Base-by-base conservation (phyloP, 1,284 basidiomycete species). In the Neonothopanus nambi region DNA sequence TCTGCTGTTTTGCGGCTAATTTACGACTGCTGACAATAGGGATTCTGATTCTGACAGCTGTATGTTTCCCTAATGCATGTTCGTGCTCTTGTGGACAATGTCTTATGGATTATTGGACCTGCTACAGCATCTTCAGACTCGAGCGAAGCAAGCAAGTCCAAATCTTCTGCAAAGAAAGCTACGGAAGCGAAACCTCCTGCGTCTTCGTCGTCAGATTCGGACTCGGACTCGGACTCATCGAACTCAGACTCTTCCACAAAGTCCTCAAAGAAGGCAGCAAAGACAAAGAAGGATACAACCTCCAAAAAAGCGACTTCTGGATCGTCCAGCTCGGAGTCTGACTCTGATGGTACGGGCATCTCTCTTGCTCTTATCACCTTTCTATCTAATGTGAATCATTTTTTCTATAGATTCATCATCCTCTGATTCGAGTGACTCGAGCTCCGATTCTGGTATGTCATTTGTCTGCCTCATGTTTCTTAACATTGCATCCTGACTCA, bases 201-300 rank as follows among this genome's bases (percentile, higher is more conserved):
- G 23, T 36, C 38, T 28, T 35, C 51, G 12, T 26, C 45, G 15
- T 49, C 54, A 15, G 13, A 17, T 13, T 63, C 57, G 23, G 36
- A 37, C 42, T 51, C 51, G 2, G 12, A 40, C 18, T 49, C 48
- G 5, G 37, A 45, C 23, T 62, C 60, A n/a, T 60, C 57, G 26
- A 48, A 48, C 43, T 60, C 61, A 8, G 50, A 52, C 26, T 55
- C 57, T n/a, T 49, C 45, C 15, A 28, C 55, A 20, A 47, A 39
- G 15, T 40, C 52, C 5, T 36, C 49, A 20, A 54, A 58, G 42
- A 61, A 61, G 28, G 28, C 33, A 42, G 26, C 45, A 8, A 21
- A 4, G 23, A 20, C 11, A 36, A 30, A 51, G 20, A 45, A 57
- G n/a, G 24, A 38, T 33, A 54, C 54, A 48, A 50, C n/a, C n/a